phyloP scores from a whole-genome alignment of 106 monocot species.

The Platanthera guangdongensis region DNA sequence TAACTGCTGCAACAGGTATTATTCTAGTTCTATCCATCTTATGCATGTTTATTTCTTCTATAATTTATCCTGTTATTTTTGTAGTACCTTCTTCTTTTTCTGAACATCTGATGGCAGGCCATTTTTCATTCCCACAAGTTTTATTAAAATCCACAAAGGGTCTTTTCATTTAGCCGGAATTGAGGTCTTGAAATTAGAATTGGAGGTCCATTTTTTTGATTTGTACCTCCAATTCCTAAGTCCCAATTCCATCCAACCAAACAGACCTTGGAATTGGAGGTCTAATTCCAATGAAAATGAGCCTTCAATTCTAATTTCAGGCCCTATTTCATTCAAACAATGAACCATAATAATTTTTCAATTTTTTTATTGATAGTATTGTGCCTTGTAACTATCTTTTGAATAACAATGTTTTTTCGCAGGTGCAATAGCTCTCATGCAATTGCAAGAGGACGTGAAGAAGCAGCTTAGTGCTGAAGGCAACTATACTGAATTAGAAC shows the following conservation, averaged over 20 bases:
- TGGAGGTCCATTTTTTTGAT: too few relatives aligned
- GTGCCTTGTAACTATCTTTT: not conserved
- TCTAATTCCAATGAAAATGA: too few relatives aligned
- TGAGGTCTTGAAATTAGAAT: too few relatives aligned
- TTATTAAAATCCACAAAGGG: not conserved
- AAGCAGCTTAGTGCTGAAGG: conserved; percentile 76
- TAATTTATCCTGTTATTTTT: not conserved
- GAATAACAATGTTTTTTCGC: conserved; percentile 12
- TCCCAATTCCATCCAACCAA: too few relatives aligned
- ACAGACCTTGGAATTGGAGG: too few relatives aligned
- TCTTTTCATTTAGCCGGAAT: too few relatives aligned
- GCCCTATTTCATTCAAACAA: too few relatives aligned
- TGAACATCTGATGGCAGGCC: not conserved
- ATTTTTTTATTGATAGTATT: too few relatives aligned
- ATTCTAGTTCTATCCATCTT: not conserved
- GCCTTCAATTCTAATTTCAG: too few relatives aligned
- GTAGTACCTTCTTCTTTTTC: not conserved
- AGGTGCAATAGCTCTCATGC: conserved; percentile 93
- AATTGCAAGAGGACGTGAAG: conserved; percentile 92
- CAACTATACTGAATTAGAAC: conserved; percentile 74
- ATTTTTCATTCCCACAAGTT: not conserved
- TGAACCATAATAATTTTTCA: too few relatives aligned
- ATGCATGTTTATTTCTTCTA: not conserved
- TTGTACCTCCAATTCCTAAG: too few relatives aligned
- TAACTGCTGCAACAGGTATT: conserved; percentile 85